Base-by-base conservation (phyloP, 2,329 filamentous ascomycete genomes). In the Kalaharituber pfeilii region DNA sequence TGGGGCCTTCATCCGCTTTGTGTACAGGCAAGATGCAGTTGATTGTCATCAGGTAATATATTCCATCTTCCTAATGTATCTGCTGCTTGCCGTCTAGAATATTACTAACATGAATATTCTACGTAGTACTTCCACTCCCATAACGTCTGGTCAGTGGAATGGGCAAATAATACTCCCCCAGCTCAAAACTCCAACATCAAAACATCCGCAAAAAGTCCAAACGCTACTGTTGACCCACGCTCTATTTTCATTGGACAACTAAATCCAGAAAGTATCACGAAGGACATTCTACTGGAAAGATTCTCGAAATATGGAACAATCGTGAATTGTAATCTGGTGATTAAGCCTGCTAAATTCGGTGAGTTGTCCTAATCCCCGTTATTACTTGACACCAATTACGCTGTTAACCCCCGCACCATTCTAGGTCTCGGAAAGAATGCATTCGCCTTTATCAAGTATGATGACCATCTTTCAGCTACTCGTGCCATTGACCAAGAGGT, bases 21-120 rank as follows among this genome's bases (percentile, higher is more conserved):
- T 50, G 47, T 59, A 56, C 33, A 56, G 57, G 26, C 57, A 59
- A 44, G 57, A 59, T 54, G 57, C 57, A 47, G 56, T 59, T n/a
- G 57, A 59, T 42, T 54, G 57, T 27, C 57, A 58, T 24, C 57
- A 59, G 54, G 57, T 56, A 50, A 30, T 49, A 11, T 1, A 24
- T 27, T 13, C 6, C 20, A 18, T 13, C 47, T 13, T 24, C 18
- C 24, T 15, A 30, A 15, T 24, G 33, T 52, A 33, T 28, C n/a
- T 20, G 20, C 26, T 15, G n/a, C 30, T 51, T 2, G 20, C 25
- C 30, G 15, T n/a, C n/a, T n/a, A 29, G 9, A 28, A 26, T 27
- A n/a, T 24, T 6, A 53, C 22, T 33, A 3, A 33, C 24, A 20
- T 28, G 15, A 53, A 24, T 42, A 39, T n/a, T 29, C 9, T 39